phyloP scores from a whole-genome alignment of 176 grass and related monocot species.

The Carex pumila region DNA sequence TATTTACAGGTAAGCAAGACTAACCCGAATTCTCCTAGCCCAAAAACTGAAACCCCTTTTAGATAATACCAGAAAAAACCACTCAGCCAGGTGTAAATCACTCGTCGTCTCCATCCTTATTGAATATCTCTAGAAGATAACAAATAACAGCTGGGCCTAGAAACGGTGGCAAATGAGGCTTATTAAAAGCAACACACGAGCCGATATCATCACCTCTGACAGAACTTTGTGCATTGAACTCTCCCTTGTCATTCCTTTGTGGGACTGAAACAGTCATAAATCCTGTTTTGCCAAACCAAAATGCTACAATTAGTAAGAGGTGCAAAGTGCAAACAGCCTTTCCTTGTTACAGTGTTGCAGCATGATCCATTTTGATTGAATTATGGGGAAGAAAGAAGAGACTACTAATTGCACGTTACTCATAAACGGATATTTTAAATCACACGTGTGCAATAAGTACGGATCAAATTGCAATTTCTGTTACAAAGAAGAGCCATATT shows the following conservation, averaged over 20 bases:
- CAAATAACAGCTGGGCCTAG: slow-evolving; percentile 40
- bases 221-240: slow-evolving; percentile 3
- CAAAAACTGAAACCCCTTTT: not conserved
- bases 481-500: not conserved
- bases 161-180: slow-evolving; percentile 54
- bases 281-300: slow-evolving; percentile 20
- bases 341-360: not conserved
- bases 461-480: not conserved
- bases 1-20: not conserved
- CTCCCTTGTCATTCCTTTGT: slow-evolving; percentile 28
- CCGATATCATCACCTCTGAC: slow-evolving; percentile 31
- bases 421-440: not conserved
- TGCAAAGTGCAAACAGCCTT: not conserved
- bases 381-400: not conserved
- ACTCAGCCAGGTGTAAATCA: slow-evolving; percentile 17
- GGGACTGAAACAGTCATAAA: slow-evolving; percentile 41
- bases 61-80: not conserved
- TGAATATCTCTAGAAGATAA: slow-evolving; percentile 45
- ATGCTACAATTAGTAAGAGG: not conserved
- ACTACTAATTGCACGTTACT: not conserved
- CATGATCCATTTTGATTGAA: not conserved
- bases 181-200: slow-evolving; percentile 45
- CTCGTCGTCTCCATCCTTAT: slow-evolving; percentile 41
- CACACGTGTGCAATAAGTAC: not conserved
- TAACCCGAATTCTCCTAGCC: not conserved